Base-by-base conservation (phyloP, 1,284 basidiomycete genomes). In the Termitomyces sp. region DNA sequence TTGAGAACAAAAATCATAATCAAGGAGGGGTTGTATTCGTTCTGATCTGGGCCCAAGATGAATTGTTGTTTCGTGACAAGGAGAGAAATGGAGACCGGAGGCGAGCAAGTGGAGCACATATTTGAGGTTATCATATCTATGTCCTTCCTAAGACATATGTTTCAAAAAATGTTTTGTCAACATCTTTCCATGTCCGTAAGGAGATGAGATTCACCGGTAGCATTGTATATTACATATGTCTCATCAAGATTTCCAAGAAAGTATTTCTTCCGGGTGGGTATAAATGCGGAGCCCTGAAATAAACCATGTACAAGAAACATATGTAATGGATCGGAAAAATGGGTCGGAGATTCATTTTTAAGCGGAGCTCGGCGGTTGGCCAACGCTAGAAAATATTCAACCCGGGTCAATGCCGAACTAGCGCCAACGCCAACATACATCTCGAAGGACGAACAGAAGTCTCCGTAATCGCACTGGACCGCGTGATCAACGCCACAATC, bases 401-500 rank as follows among this genome's bases (percentile, higher is more conserved):
- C n/a, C n/a, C n/a, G n/a, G n/a, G n/a, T n/a, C n/a, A n/a, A n/a
- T n/a, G n/a, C n/a, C n/a, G n/a, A n/a, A n/a, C n/a, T n/a, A n/a
- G n/a, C n/a, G n/a, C n/a, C n/a, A n/a, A n/a, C n/a, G n/a, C n/a
- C n/a, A n/a, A n/a, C n/a, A n/a, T n/a, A n/a, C n/a, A n/a, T n/a
- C n/a, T n/a, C n/a, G n/a, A n/a, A n/a, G n/a, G n/a, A n/a, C n/a
- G 40, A 42, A 51, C 9, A 41, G 31, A 51, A 51, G 9, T 43
- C 50, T 51, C 40, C 40, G n/a, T 21, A 9, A 51, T 17, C 10
- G 30, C 28, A 28, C 19, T 33, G 9, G 9, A 21, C 50, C 50
- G 40, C 19, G 40, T 51, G 50, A 51, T 34, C 13, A 26, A 51
- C 50, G 50, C 50, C 50, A 51, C 50, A 51, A 24, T 26, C 2